Evolutionary conservation across 108 stramenopile species (phyloP).

Genomic region (Nitzschia sp.): DNA sequence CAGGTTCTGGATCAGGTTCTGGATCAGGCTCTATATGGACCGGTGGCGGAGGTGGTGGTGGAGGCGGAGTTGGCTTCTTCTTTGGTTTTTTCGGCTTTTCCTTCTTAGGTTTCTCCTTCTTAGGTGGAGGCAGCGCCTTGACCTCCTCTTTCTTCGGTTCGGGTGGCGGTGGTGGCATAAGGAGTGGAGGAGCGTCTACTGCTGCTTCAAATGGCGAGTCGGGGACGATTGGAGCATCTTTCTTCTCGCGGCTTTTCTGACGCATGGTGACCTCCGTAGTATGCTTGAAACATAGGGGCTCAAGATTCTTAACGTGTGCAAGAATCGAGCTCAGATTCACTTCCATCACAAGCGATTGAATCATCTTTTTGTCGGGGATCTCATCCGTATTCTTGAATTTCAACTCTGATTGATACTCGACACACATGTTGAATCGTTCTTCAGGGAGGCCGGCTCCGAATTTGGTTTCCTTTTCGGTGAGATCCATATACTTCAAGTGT

Average conservation of each 20-base stretch:
- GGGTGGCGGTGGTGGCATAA: slow-evolving; percentile 12
- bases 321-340: slow-evolving; percentile 13
- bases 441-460: slow-evolving; percentile 17
- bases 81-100: not conserved
- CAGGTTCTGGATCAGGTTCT: not conserved
- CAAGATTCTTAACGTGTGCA: slow-evolving; percentile 15
- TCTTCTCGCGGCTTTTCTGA: slow-evolving; percentile 8
- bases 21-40: not conserved
- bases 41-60: no score
- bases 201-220: slow-evolving; percentile 17
- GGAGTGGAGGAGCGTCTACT: slow-evolving; percentile 4
- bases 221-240: not conserved
- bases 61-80: not conserved
- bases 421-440: slow-evolving; percentile 25
- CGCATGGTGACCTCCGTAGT: slow-evolving; percentile 27
- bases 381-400: slow-evolving; percentile 8
- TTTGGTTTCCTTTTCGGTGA: not conserved
- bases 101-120: slow-evolving; percentile 6
- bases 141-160: not conserved
- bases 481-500: slow-evolving; percentile 3
- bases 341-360: slow-evolving; percentile 13
- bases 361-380: slow-evolving; percentile 4
- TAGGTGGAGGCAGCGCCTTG: not conserved
- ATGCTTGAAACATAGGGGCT: slow-evolving; percentile 16
- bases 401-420: slow-evolving; percentile 2